Evolutionary conservation across 495 filamentous ascomycete species (phyloP), one percentile per base, ranked within the genome.

Genomic region (Aspergillus ostianus): DNA sequence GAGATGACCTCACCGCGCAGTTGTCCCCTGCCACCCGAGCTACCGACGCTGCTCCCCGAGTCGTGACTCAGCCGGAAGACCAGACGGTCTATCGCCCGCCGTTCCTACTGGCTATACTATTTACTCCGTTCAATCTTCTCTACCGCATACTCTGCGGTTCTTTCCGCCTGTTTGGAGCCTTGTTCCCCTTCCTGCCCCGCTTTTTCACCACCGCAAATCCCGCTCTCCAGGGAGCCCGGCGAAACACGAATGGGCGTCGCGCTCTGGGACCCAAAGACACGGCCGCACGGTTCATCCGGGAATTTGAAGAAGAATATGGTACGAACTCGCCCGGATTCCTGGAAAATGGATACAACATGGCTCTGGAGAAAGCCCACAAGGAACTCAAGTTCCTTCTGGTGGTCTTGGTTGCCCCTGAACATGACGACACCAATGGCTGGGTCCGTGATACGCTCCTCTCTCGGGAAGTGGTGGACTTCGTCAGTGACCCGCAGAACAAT

Each of bases 221-320:
- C 6, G 80, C 79, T 46, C 67, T 78, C 18, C 70, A 74, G 41
- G 73, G 73, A 4, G 77, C 81, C n/a, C 78, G 85, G 55, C 78
- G 85, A 45, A 85, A 84, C 57, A 86, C 85, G 0, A 85, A 77
- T 54, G 88, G 89, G 4, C 84, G 93, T 46, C 81, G 89, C 64
- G 78, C 89, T 9, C 74, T 96, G 18, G 87, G 86, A 59, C 91
- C 94, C 2, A 84, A 90, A 41, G 94, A 98, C 67, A 93, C 92
- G 0, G 92, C 93, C 0, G 87, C 90, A 36, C 79, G 94, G 47
- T 94, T 98, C 68, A 87, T 89, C 63, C 85, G 92, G 3, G 90
- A 97, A 58, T 97, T 98, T 64, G 91, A 96, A 69, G 94, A 98
- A 67, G 90, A 95, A 63, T 94, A 96, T 71, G 91, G 90, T 3